Percentiles rank a stretch among this genome's conserved stretches.
Evolutionary conservation across 441 rosid species (phyloP).

Genomic region (Dalechampia spathulata): DNA sequence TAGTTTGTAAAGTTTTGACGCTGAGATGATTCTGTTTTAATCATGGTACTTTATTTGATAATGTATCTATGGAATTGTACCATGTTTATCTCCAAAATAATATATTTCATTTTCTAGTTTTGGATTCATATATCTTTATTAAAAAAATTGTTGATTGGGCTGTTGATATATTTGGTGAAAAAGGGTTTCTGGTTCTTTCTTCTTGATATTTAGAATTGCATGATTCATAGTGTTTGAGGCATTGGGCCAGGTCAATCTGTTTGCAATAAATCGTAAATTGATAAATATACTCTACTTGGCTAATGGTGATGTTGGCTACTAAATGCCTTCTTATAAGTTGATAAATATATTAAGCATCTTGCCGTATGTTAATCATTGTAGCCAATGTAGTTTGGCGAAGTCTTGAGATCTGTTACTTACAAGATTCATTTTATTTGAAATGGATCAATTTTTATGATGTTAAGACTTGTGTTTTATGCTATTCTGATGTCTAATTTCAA

Average conservation of each 20-base stretch:
- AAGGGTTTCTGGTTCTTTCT: not conserved
- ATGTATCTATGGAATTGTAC: not conserved
- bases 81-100: not conserved
- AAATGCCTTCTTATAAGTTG: not conserved
- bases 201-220: not conserved
- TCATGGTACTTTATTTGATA: not conserved
- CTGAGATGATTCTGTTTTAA: not conserved
- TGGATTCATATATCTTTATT: not conserved
- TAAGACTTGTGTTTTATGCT: not conserved
- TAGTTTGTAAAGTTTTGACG: slow-evolving; percentile 3
- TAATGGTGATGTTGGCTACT: not conserved
- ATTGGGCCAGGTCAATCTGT: not conserved
- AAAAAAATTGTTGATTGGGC: not conserved
- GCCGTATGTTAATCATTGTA: not conserved
- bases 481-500: too few species aligned
- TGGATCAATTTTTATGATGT: not conserved
- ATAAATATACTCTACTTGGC: too few species aligned
- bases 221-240: not conserved
- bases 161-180: not conserved
- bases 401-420: not conserved
- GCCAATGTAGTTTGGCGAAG: not conserved
- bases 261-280: too few species aligned
- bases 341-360: not conserved
- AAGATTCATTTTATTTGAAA: not conserved
- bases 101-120: not conserved